These are phyloP conservation scores for Coniosporium tulheliwenetii DNA, from an alignment of 2,329 filamentous ascomycete species.

Conservation along the genomic window DNA sequence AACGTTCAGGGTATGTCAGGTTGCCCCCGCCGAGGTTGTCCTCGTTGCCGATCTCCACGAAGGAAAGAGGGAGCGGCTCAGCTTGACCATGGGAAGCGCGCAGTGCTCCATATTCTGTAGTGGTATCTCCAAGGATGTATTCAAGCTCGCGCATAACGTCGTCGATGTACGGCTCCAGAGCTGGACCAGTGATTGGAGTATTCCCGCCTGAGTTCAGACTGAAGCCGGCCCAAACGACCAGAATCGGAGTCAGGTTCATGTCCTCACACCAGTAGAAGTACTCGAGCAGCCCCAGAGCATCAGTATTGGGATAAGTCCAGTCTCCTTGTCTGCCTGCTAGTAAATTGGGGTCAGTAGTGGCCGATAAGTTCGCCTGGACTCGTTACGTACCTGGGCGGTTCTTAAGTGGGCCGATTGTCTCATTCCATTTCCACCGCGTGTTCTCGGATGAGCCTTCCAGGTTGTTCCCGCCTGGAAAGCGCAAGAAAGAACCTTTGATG, in stretches of 20 bases:
- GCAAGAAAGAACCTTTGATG: constrained; percentile 28
- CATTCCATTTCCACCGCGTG: constrained; percentile 34
- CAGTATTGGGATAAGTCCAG: constrained; percentile 46
- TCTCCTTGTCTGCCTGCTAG: constrained; percentile 23
- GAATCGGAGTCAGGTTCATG: constrained; percentile 38
- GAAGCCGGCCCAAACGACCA: constrained; percentile 43
- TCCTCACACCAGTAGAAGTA: constrained; percentile 48
- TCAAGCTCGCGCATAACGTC: constrained; percentile 48
- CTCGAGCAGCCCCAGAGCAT: constrained; percentile 47
- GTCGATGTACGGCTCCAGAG: constrained; percentile 41
- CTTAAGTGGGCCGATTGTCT: constrained; percentile 32
- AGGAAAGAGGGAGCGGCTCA: constrained; percentile 43
- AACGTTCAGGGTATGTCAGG: constrained; percentile 27
- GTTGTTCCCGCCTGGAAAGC: constrained; percentile 38
- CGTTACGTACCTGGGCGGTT: constrained; percentile 27
- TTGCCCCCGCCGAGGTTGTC: constrained; percentile 39
- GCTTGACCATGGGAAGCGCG: constrained; percentile 45
- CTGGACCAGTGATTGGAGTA: constrained; percentile 28
- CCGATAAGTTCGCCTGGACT: constrained; percentile 14
- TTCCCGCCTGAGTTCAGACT: constrained; percentile 27
- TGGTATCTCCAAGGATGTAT: constrained; percentile 39
- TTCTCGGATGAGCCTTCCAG: constrained; percentile 23
- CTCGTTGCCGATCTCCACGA: constrained; percentile 54
- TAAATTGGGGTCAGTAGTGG: constrained; percentile 9
- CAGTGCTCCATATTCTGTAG: constrained; percentile 39